Evolutionary conservation across 1,284 basidiomycete species (phyloP).

Genomic region (Ustilago vetiveriae): DNA sequence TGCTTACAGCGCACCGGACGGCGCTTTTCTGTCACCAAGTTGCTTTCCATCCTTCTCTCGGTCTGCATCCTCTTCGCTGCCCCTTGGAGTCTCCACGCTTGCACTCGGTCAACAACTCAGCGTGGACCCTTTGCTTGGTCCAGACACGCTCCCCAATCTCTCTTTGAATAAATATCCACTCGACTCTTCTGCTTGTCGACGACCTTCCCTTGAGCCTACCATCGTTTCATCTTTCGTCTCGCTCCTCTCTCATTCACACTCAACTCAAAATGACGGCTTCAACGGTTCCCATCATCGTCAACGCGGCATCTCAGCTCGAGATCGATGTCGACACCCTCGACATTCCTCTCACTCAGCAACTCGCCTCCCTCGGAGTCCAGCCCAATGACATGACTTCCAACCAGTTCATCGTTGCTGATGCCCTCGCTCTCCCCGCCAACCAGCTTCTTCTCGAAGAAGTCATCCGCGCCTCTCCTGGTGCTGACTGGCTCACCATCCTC

Average conservation of each 20-base stretch:
- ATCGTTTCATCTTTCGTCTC: no score
- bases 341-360: constrained; percentile 28
- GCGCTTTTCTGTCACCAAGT: no score
- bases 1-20: no score
- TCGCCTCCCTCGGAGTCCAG: constrained; percentile 27
- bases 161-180: no score
- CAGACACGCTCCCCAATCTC: no score
- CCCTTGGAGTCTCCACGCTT: no score
- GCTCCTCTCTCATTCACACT: neutral
- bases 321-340: constrained; percentile 42
- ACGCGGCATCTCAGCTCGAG: constrained; percentile 33
- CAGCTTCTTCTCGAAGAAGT: constrained; percentile 18
- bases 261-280: constrained; percentile 40
- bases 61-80: no score
- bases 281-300: constrained; percentile 31
- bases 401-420: constrained; percentile 43
- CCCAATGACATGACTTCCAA: constrained; percentile 46
- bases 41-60: no score
- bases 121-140: no score
- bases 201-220: no score
- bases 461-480: constrained; percentile 18
- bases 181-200: no score
- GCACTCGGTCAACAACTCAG: no score
- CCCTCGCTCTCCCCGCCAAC: constrained; percentile 15
- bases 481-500: constrained; percentile 27